Conservation (phyloP, 1,139 yeast species). For the Suhomyces coccinellae region DNA sequence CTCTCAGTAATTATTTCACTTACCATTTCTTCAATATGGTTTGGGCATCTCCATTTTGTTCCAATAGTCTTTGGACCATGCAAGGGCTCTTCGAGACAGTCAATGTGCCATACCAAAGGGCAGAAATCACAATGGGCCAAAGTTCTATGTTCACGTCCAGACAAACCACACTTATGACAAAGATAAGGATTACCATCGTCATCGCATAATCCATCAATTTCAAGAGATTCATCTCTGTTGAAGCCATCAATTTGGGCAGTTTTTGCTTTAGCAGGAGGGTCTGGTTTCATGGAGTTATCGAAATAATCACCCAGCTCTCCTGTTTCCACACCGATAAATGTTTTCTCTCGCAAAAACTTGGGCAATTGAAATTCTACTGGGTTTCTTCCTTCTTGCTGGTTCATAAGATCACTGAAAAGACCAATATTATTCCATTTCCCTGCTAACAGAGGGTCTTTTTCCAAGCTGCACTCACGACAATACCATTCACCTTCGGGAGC, state of each 20-base stretch:
- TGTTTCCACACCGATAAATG: conserved; percentile 71
- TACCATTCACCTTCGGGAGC: conserved; percentile 91
- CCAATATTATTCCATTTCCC: conserved; percentile 48
- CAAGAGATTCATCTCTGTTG: conserved; percentile 50
- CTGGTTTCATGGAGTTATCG: conserved; percentile 59
- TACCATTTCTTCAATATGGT: conserved; percentile 66
- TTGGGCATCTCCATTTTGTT: conserved; percentile 90
- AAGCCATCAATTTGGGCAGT: conserved; percentile 43
- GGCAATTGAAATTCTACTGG: conserved; percentile 80
- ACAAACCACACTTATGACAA: conserved; percentile 75
- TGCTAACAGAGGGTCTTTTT: conserved; percentile 26
- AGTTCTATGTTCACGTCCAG: conserved; percentile 56
- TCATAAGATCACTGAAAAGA: conserved; percentile 63
- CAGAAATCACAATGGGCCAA: conserved; percentile 85
- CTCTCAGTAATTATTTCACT: conserved; percentile 34
- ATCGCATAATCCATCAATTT: conserved; percentile 66
- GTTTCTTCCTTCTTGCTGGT: conserved; percentile 57
- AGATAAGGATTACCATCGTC: conserved; percentile 62
- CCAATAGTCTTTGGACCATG: conserved; percentile 76
- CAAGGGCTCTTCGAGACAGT: conserved; percentile 79
- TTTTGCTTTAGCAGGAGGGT: conserved; percentile 36
- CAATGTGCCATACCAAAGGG: conserved; percentile 86
- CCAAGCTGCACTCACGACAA: conserved; percentile 67
- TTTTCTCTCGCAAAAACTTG: conserved; percentile 57
- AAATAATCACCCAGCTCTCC: conserved; percentile 72